Conservation (phyloP, 2,329 filamentous ascomycete species). For the Trichoderma harzianum region DNA sequence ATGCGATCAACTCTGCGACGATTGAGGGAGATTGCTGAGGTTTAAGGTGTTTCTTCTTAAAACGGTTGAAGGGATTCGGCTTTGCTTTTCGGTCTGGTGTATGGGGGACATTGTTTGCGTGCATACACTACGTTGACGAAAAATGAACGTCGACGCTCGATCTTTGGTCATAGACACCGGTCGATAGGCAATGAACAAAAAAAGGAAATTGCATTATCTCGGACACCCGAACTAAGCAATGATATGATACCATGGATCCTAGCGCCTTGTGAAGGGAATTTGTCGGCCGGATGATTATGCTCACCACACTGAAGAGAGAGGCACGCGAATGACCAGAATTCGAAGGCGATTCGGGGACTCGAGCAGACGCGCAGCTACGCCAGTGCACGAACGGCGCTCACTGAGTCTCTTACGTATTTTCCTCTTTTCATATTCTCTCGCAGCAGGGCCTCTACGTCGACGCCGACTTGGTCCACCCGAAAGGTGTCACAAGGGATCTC, state of each 20-base stretch:
- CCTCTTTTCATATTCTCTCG: neutral
- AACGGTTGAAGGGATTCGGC: constrained; percentile 35
- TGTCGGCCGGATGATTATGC: neutral
- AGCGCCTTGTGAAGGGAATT: neutral
- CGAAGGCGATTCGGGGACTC: neutral
- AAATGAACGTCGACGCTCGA: constrained; percentile 40
- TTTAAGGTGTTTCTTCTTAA: constrained; percentile 54
- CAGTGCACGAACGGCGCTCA: neutral
- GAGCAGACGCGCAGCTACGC: neutral
- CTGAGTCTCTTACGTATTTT: neutral
- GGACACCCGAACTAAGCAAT: constrained; percentile 7
- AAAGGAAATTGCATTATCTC: constrained; percentile 37
- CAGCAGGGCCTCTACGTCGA: neutral
- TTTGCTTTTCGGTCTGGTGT: constrained; percentile 48
- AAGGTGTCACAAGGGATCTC: neutral
- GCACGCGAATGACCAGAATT: neutral
- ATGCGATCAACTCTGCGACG: constrained; percentile 95
- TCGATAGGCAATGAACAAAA: constrained; percentile 43
- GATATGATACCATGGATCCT: neutral
- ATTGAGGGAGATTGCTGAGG: constrained; percentile 96
- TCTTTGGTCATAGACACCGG: constrained; percentile 40
- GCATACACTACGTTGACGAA: constrained; percentile 43
- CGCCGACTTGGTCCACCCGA: neutral
- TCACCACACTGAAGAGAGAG: neutral
- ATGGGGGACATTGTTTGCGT: constrained; percentile 43